Base-by-base conservation (phyloP, 305 asterid genomes). In the Fraxinus floribunda region DNA sequence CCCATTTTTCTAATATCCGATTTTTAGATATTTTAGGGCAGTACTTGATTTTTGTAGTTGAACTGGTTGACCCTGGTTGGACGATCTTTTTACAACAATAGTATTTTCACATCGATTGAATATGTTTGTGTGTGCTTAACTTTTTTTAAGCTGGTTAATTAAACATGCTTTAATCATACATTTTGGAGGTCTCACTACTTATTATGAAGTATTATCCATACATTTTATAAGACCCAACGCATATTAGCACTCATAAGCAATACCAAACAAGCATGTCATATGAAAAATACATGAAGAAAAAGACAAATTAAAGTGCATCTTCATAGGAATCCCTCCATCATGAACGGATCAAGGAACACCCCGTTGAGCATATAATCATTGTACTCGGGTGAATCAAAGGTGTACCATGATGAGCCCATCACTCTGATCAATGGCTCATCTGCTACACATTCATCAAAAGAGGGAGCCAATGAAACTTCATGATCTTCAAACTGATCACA, bases 321-420 rank as follows among this genome's bases (percentile, higher is more conserved):
- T 92, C 95, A 13, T 55, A 76, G 62, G 83, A 86, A 26, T 91
- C 2, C 44, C 52, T 81, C 86, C 86, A 78, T 76, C 90, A 88
- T 73, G 7, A 62, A 16, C 2, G 94, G 94, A 88, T 93, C 98
- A 83, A 87, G 89, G 83, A 91, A 91, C 66, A 74, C 68, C 74
- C 89, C 97, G 66, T 85, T 81, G n/a, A 86, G 76, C 85, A 85
- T 11, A 90, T 90, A 88, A 66, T 88, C 93, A 5, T 34, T 77
- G 86, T 89, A 92, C 91, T 88, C 90, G 0, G 97, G 97, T 34
- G 94, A 90, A 64, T 92, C 98, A 70, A 93, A 90, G 88, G 82
- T 86, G 88, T 88, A 88, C 97, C 97, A 91, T 9, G 85, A 91
- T 5, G 85, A 88, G 1, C 38, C 88, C 83, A 80, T 77, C 24